These are phyloP conservation scores for Mycena vulgaris DNA, from an alignment of 768 basidiomycete species.

Conservation along the genomic window DNA sequence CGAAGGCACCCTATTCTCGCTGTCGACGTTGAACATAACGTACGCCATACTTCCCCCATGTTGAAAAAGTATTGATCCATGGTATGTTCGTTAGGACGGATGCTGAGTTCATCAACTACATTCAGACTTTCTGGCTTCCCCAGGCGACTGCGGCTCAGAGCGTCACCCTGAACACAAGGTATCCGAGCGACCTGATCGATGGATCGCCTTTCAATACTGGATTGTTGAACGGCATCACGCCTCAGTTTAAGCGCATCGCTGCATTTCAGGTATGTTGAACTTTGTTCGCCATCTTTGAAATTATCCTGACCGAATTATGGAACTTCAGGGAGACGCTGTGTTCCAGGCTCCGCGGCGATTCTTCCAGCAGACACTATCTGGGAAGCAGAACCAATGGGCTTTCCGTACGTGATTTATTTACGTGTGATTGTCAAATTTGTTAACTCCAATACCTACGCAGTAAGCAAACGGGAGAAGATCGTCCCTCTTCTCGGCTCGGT, in stretches of 20 bases:
- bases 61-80: neutral
- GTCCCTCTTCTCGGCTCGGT: slow-evolving; percentile 53
- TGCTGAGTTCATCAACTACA: slow-evolving; percentile 26
- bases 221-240: slow-evolving; percentile 25
- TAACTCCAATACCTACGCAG: slow-evolving; percentile 43
- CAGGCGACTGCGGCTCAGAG: slow-evolving; percentile 14
- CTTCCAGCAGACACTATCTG: slow-evolving; percentile 58
- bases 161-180: slow-evolving; percentile 2
- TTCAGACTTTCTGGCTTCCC: slow-evolving; percentile 28
- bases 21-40: slow-evolving; percentile 49
- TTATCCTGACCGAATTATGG: too few relatives aligned
- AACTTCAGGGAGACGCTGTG: slow-evolving; percentile 57
- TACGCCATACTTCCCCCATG: slow-evolving; percentile 33
- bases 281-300: neutral
- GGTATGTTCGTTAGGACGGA: slow-evolving; percentile 33
- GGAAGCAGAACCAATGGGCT: slow-evolving; percentile 57
- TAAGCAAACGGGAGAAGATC: slow-evolving; percentile 51
- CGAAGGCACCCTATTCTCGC: slow-evolving; percentile 54
- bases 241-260: slow-evolving; percentile 42
- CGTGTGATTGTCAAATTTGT: neutral
- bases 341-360: slow-evolving; percentile 68
- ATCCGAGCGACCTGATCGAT: slow-evolving; percentile 24
- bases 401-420: slow-evolving; percentile 45
- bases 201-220: slow-evolving; percentile 41
- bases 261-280: slow-evolving; percentile 33